Evolutionary conservation across 192 early-diverging fungal genomes (phyloP).

Genomic region (Coemansia aciculifera): DNA sequence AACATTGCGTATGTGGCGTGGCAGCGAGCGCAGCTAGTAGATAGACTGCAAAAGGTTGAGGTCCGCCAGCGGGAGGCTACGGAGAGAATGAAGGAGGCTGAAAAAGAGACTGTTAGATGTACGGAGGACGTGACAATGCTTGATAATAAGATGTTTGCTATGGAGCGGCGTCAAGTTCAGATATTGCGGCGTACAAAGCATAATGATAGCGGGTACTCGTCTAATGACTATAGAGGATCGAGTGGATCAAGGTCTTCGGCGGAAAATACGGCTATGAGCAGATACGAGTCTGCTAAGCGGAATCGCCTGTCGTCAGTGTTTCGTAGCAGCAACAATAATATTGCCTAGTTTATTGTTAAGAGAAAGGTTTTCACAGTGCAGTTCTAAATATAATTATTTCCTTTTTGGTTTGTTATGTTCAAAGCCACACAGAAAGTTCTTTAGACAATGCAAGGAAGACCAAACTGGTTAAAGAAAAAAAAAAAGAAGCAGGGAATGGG

Average conservation of each 20-base stretch:
- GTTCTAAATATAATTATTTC: neutral
- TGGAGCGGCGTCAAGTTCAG: conserved; percentile 22
- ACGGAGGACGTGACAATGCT: conserved; percentile 17
- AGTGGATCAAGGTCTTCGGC: conserved; percentile 9
- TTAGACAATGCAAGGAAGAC: neutral
- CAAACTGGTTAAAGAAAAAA: neutral
- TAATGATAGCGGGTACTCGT: conserved; percentile 6
- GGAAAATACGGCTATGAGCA: neutral
- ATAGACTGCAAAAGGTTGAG: conserved; percentile 27
- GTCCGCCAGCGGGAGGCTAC: conserved; percentile 13
- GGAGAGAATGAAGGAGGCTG: conserved; percentile 7
- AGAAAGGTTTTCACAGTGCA: neutral
- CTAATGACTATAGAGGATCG: neutral
- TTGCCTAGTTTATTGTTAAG: neutral
- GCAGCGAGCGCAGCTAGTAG: conserved; percentile 35
- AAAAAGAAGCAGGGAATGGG: neutral
- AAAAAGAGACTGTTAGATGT: conserved; percentile 5
- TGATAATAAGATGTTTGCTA: conserved; percentile 37
- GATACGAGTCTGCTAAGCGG: conserved; percentile 35
- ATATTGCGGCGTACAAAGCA: conserved; percentile 18
- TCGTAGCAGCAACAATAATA: conserved; percentile 6
- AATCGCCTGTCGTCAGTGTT: conserved; percentile 37
- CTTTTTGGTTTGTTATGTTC: neutral
- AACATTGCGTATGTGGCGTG: conserved; percentile 38
- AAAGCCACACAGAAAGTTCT: neutral